These are phyloP conservation scores for Gossypioides kirkii DNA, from an alignment of 345 rosid genomes.

Conservation along the genomic window DNA sequence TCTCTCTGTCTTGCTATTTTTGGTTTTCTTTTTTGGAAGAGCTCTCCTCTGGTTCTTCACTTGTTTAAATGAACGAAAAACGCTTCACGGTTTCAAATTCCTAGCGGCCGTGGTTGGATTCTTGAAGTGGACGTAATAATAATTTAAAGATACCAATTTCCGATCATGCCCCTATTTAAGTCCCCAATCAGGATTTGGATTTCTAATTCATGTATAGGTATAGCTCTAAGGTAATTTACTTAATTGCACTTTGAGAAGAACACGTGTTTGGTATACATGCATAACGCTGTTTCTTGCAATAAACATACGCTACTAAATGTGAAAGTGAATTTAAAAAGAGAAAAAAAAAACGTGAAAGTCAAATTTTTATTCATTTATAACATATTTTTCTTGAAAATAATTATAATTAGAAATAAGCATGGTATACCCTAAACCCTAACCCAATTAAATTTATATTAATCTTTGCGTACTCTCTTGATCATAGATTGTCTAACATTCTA, in stretches of 20 bases:
- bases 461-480: too few relatives aligned
- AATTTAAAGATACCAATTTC: constrained; percentile 8
- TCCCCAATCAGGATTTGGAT: not conserved
- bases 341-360: too few relatives aligned
- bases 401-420: too few relatives aligned
- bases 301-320: too few relatives aligned
- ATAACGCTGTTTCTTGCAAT: too few relatives aligned
- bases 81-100: not conserved
- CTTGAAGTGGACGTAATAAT: constrained; percentile 9
- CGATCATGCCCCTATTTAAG: constrained; percentile 15
- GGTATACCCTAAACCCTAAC: too few relatives aligned
- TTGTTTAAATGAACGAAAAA: constrained; percentile 11
- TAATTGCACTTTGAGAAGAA: not conserved
- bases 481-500: too few relatives aligned
- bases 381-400: too few relatives aligned
- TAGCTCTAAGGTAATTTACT: not conserved
- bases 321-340: too few relatives aligned
- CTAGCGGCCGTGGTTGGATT: not conserved
- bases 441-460: too few relatives aligned
- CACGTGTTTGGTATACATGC: not conserved
- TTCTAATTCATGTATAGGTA: rapidly evolving
- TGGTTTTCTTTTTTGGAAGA: not conserved
- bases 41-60: not conserved
- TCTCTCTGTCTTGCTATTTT: not conserved
- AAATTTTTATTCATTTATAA: too few relatives aligned